Evolutionary conservation across 331 rosid genomes (phyloP), one percentile per base, ranked within the genome.

Genomic region (Pyrus hybrid): DNA sequence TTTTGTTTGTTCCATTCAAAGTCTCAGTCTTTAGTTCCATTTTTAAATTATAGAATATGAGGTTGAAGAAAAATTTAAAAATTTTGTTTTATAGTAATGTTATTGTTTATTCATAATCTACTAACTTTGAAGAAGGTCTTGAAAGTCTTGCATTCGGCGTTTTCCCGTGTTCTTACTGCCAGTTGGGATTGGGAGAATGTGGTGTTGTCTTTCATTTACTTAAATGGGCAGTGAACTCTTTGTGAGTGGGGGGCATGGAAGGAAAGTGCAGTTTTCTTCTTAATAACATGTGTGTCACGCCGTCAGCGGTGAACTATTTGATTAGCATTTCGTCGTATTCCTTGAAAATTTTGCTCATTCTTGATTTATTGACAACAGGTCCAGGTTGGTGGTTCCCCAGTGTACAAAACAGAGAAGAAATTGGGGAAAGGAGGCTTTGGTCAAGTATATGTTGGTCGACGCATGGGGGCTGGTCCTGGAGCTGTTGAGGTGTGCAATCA

Each of bases 381-480:
- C 73, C 86, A 85, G 80, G 89, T 85, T 73, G 89, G 89, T 56
- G 89, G 89, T 74, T 85, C 89, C 33, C 89, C 89, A 13, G 53
- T 74, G 29, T 85, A 85, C 81, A 80, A 72, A 80, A 69, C 71
- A 23, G 89, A 82, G 25, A 82, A 67, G 63, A 85, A 85, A 80
- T 77, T 85, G 76, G 86, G 86, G 8, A 82, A 85, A 62, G 86
- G 86, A 77, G 86, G 86, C 47, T 85, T 85, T 82, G 89, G 89
- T 43, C 86, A 82, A 78, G 86, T 85, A 70, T 85, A 73, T 67
- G 86, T 85, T 65, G 86, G 86, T 67, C 77, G 86, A 32, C 86
- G 86, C 6, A 45, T 68, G 56, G 74, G 68, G 37, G 77, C 81
- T 10, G 89, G 89, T 26, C 35, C 86, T 54, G 85, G 85, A 73